Conservation (phyloP, 2,329 filamentous ascomycete genomes). For the Lecanoromycetidae sp. region DNA sequence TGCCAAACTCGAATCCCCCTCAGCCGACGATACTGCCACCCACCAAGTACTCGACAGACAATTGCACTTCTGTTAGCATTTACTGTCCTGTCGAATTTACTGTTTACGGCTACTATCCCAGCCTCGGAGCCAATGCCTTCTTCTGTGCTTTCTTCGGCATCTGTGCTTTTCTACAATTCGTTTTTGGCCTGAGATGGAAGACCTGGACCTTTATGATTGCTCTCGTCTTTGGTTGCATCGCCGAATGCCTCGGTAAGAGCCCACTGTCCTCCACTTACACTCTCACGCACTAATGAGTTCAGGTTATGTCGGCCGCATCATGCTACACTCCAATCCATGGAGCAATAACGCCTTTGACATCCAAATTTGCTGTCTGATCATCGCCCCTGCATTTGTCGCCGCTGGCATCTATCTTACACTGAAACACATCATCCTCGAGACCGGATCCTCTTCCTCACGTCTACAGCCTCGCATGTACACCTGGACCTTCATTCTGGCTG, state of each 20-base stretch:
- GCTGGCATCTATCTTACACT: slow-evolving; percentile 57
- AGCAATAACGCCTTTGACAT: slow-evolving; percentile 44
- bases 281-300: background rate
- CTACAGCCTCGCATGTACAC: slow-evolving; percentile 27
- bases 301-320: slow-evolving; percentile 51
- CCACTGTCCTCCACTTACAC: background rate
- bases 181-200: slow-evolving; percentile 33
- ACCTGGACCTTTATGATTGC: slow-evolving; percentile 36
- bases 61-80: slow-evolving; percentile 31
- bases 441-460: slow-evolving; percentile 31
- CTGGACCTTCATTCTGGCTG: slow-evolving; percentile 31
- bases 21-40: slow-evolving; percentile 2
- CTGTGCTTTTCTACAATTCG: slow-evolving; percentile 31
- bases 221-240: slow-evolving; percentile 45
- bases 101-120: slow-evolving; percentile 35
- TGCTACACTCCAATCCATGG: slow-evolving; percentile 47
- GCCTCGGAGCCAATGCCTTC: slow-evolving; percentile 29
- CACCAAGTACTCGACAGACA: background rate
- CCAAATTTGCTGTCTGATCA: slow-evolving; percentile 52
- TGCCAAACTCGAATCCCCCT: too few relatives aligned
- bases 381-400: slow-evolving; percentile 44
- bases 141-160: slow-evolving; percentile 35
- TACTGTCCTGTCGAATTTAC: slow-evolving; percentile 29
- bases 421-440: slow-evolving; percentile 30
- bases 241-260: slow-evolving; percentile 43